Evolutionary conservation across 2,329 filamentous ascomycete species (phyloP).

Genomic region (Alternaria sp.): DNA sequence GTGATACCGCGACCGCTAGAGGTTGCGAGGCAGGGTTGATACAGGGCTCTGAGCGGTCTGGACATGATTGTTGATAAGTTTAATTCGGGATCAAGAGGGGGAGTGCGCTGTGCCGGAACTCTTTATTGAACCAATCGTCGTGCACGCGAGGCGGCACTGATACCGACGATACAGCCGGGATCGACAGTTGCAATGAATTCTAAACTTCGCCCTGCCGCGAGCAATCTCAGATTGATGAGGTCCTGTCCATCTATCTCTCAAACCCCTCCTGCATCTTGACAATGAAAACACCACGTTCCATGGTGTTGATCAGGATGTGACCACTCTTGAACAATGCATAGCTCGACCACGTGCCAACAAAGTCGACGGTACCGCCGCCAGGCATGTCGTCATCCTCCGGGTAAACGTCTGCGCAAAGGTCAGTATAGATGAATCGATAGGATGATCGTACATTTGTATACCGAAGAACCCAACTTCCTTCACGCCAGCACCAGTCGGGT

Average conservation of each 20-base stretch:
- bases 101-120: not conserved
- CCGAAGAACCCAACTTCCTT: slow-evolving; percentile 52
- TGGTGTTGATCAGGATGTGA: slow-evolving; percentile 49
- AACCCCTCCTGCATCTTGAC: slow-evolving; percentile 40
- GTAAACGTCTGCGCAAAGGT: slow-evolving; percentile 43
- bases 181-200: not conserved
- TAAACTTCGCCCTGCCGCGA: not conserved
- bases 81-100: not conserved
- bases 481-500: slow-evolving; percentile 50
- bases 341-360: slow-evolving; percentile 53
- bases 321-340: slow-evolving; percentile 51
- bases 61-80: not conserved
- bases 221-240: not conserved
- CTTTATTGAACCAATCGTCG: not conserved
- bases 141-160: not conserved
- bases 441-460: not conserved
- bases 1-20: not conserved
- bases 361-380: slow-evolving; percentile 50
- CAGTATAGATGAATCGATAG: not conserved
- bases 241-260: not conserved
- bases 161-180: not conserved
- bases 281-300: slow-evolving; percentile 49
- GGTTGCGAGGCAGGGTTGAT: not conserved
- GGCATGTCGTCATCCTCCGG: slow-evolving; percentile 51
- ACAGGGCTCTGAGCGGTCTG: not conserved